Conservation (phyloP, 2,329 filamentous ascomycete genomes). For the Pseudogymnoascus sp. region DNA sequence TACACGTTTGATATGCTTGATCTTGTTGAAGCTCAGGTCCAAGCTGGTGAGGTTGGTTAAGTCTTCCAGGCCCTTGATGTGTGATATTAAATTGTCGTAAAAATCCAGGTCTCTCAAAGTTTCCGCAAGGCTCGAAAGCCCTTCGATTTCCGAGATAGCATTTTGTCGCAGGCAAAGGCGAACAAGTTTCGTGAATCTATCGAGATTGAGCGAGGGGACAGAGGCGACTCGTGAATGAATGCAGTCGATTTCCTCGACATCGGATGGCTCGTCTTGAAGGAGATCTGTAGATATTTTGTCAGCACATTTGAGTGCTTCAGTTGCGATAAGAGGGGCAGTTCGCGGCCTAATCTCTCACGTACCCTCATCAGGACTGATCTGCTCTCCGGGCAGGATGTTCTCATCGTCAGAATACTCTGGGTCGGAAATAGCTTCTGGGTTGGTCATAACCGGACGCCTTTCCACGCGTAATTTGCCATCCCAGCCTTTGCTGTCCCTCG, state of each 20-base stretch:
- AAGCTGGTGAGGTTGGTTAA: slow-evolving; percentile 69
- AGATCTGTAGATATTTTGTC: slow-evolving; percentile 40
- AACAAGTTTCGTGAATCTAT: slow-evolving; percentile 69
- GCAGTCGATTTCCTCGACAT: slow-evolving; percentile 74
- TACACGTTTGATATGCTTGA: slow-evolving; percentile 94
- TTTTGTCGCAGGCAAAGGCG: slow-evolving; percentile 91
- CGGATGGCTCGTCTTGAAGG: slow-evolving; percentile 51
- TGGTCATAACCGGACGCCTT: slow-evolving; percentile 59
- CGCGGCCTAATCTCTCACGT: neutral
- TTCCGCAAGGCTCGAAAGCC: slow-evolving; percentile 56
- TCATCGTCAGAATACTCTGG: slow-evolving; percentile 75
- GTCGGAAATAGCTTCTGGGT: slow-evolving; percentile 77
- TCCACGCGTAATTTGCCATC: slow-evolving; percentile 75
- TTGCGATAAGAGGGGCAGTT: neutral
- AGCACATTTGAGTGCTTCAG: neutral
- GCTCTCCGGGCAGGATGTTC: slow-evolving; percentile 60
- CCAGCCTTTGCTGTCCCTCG: slow-evolving; percentile 62
- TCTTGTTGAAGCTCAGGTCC: slow-evolving; percentile 97
- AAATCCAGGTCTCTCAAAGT: slow-evolving; percentile 81
- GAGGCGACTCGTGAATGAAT: slow-evolving; percentile 80
- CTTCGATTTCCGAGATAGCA: slow-evolving; percentile 70
- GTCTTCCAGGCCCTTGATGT: slow-evolving; percentile 74
- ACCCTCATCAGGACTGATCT: slow-evolving; percentile 79
- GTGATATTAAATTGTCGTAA: slow-evolving; percentile 90
- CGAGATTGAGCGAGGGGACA: slow-evolving; percentile 69